Evolutionary conservation across 2,329 filamentous ascomycete species (phyloP).

Genomic region (Alternaria atra): DNA sequence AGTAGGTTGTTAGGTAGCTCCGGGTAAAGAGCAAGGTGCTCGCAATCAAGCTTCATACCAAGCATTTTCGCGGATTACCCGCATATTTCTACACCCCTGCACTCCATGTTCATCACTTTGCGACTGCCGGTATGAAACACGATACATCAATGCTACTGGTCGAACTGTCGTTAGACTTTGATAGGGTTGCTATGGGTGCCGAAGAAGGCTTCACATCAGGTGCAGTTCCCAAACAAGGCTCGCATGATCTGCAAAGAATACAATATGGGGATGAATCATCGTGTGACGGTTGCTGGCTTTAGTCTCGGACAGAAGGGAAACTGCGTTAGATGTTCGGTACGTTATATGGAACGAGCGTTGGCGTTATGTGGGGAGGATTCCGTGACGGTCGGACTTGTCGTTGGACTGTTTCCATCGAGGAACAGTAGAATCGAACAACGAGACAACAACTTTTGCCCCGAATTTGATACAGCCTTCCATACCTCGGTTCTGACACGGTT

Average conservation of each 20-base stretch:
- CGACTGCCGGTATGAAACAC: not conserved
- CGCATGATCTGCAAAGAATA: not conserved
- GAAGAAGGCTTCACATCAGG: not conserved
- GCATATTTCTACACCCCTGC: constrained; percentile 21
- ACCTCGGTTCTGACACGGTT: not conserved
- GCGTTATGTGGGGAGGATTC: not conserved
- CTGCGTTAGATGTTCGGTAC: not conserved
- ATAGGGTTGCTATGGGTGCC: not conserved
- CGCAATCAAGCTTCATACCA: constrained; percentile 39
- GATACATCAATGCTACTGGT: not conserved
- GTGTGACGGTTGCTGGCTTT: not conserved
- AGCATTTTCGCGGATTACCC: constrained; percentile 27
- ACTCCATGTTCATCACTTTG: constrained; percentile 9
- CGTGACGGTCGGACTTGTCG: not conserved
- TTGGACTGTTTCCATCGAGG: not conserved
- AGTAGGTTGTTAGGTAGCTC: not conserved
- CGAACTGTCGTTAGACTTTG: not conserved
- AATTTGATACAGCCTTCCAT: not conserved
- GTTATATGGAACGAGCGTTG: not conserved
- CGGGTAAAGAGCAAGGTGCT: constrained; percentile 8
- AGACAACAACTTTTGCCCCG: not conserved
- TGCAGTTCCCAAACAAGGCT: not conserved
- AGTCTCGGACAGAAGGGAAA: not conserved
- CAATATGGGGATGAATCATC: not conserved
- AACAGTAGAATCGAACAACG: not conserved